phyloP scores from a whole-genome alignment of 306 rosid species.

The Ceratonia siliqua region DNA sequence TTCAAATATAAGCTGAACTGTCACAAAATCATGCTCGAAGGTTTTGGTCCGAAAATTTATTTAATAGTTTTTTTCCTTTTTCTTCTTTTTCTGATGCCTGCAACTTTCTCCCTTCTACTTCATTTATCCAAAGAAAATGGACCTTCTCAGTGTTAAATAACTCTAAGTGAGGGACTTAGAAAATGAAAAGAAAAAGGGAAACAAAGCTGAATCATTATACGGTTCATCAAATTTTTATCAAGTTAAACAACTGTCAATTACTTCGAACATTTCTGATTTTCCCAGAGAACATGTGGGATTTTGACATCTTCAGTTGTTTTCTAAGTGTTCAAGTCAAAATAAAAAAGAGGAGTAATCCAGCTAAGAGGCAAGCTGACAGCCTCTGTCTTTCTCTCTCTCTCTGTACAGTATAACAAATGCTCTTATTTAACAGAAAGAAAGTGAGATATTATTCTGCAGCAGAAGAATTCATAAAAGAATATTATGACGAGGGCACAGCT shows the following conservation, averaged over 20 bases:
- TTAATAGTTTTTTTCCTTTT: background rate
- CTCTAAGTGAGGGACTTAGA: background rate
- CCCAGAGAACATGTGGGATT: conserved; percentile 1
- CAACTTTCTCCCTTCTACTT: background rate
- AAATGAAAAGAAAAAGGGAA: background rate
- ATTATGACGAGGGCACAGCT: conserved; percentile 25
- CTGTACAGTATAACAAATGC: conserved; percentile 1
- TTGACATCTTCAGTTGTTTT: conserved; percentile 3
- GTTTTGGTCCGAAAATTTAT: conserved; percentile 14
- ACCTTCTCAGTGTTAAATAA: background rate
- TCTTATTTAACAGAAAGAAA: background rate
- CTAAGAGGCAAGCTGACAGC: background rate
- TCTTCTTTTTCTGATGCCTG: background rate
- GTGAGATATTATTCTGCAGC: conserved; percentile 30
- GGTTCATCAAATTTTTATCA: background rate
- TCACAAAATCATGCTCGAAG: background rate
- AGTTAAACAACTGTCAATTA: background rate
- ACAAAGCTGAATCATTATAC: background rate
- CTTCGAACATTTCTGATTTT: conserved; percentile 23
- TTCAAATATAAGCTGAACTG: background rate
- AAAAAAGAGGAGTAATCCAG: background rate
- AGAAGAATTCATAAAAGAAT: conserved; percentile 22
- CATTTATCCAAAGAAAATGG: background rate
- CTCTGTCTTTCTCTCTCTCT: conserved; percentile 5
- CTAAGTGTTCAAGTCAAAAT: conserved; percentile 1